phyloP scores from a whole-genome alignment of 495 filamentous ascomycete genomes.

The Lophiotrema nucula region DNA sequence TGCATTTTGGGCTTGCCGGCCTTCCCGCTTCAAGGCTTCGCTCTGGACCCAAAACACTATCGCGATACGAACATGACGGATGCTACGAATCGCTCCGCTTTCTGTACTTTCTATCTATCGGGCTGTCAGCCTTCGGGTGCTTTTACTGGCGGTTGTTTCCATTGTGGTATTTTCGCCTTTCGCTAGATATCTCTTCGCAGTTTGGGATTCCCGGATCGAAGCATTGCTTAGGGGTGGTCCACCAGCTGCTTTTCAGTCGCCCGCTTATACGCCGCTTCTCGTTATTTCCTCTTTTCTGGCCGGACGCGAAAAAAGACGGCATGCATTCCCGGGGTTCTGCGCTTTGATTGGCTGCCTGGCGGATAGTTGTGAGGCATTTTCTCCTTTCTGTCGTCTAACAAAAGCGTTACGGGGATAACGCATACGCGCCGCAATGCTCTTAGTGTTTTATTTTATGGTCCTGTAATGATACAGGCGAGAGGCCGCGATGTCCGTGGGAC shows the following conservation, averaged over 20 bases:
- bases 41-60: neutral
- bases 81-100: neutral
- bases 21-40: neutral
- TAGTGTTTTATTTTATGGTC: neutral
- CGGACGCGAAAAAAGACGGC: too few species aligned
- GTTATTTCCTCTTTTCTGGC: too few species aligned
- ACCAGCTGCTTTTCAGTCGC: neutral
- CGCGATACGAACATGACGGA: neutral
- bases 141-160: neutral
- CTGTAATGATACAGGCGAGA: neutral
- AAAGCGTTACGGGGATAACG: neutral
- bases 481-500: neutral
- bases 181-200: neutral
- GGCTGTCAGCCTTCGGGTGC: neutral
- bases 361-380: neutral
- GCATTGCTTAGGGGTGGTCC: neutral
- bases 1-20: neutral
- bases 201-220: neutral
- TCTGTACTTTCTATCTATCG: neutral
- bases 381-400: neutral
- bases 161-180: neutral
- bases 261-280: neutral
- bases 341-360: too few species aligned
- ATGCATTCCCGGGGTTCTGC: too few species aligned
- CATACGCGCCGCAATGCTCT: too few species aligned